Conservation (phyloP, 169 alveolate species). For the Cryptosporidium ubiquitum region DNA sequence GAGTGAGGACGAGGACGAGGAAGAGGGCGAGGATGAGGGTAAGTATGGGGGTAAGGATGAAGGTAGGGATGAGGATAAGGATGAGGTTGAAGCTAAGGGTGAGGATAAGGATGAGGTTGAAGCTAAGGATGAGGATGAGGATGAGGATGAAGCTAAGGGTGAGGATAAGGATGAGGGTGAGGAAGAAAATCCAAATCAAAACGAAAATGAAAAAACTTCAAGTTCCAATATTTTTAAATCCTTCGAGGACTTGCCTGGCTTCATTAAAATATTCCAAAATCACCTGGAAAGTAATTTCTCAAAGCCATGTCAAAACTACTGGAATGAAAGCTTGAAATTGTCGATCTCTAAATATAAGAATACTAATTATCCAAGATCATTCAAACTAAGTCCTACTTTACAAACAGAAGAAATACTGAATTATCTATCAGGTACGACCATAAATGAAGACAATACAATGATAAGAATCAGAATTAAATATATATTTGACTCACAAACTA, state of each 20-base stretch:
- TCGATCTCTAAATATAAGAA: not conserved
- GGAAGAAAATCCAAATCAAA: too few relatives aligned
- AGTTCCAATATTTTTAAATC: not conserved
- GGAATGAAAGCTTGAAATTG: slow-evolving; percentile 2
- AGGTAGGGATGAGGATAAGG: too few relatives aligned
- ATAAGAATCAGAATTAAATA: slow-evolving; percentile 8
- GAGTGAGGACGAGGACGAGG: too few relatives aligned
- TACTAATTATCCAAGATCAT: not conserved
- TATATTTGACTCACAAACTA: not conserved
- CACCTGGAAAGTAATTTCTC: not conserved
- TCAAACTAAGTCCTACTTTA: not conserved
- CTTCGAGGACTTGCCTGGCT: not conserved
- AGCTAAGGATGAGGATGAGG: too few relatives aligned
- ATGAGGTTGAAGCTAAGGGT: too few relatives aligned
- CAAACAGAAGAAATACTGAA: slow-evolving; percentile 16
- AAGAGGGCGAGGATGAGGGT: too few relatives aligned
- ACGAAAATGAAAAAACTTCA: not conserved
- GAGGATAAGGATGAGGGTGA: too few relatives aligned
- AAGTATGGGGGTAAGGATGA: too few relatives aligned
- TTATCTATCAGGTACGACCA: not conserved
- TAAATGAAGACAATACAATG: slow-evolving; percentile 7
- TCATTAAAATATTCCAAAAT: slow-evolving; percentile 2
- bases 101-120: too few relatives aligned
- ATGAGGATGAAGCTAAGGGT: too few relatives aligned
- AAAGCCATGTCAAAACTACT: slow-evolving; percentile 9